Evolutionary conservation across 108 stramenopile species (phyloP), one percentile per base, ranked within the genome.

Genomic region (Skeletonema grethae): DNA sequence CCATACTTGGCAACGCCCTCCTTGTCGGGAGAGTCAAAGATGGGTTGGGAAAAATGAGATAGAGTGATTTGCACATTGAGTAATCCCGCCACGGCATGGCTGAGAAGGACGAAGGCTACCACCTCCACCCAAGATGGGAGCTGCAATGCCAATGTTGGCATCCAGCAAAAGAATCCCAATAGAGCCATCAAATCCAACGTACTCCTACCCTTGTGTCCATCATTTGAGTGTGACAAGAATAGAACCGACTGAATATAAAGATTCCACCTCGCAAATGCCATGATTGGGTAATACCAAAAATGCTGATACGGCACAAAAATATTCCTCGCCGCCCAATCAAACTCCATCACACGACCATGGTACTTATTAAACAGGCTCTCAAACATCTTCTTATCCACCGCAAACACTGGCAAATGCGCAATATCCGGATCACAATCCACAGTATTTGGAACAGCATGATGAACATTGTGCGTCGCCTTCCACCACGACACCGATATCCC

Each of bases 391-490:
- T 65, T 73, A 16, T 89, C 67, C 12, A 97, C 63, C 8, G 95
- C 92, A 72, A 97, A 85, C 53, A 97, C 74, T 0, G 97, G 97
- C 65, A 97, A 60, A 70, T 97, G 97, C 50, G 96, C 95, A 72
- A 97, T 97, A 80, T 97, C 95, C n/a, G 97, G 97, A 77, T 97
- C 97, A 70, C 89, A 76, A 56, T 95, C 86, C 9, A 96, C 72
- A 35, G 85, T 81, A 73, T 97, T 97, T 53, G 84, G 84, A n/a
- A 90, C 92, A 43, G 91, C 85, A 67, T 97, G 97, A 75, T 97
- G 97, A 16, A 91, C 87, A 70, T 97, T 95, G 76, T 97, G 97
- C 7, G 84, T 88, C 69, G 84, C 89, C 73, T 96, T 97, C 97
- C 97, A 97, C 97, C 97, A 97, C 24, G 87, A 83, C 0, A 94